A percentile compares a stretch with the other conserved stretches of the same genome.
Evolutionary conservation across 371 early-diverging fungal genomes (phyloP).

Genomic region (Mortierella sp.): DNA sequence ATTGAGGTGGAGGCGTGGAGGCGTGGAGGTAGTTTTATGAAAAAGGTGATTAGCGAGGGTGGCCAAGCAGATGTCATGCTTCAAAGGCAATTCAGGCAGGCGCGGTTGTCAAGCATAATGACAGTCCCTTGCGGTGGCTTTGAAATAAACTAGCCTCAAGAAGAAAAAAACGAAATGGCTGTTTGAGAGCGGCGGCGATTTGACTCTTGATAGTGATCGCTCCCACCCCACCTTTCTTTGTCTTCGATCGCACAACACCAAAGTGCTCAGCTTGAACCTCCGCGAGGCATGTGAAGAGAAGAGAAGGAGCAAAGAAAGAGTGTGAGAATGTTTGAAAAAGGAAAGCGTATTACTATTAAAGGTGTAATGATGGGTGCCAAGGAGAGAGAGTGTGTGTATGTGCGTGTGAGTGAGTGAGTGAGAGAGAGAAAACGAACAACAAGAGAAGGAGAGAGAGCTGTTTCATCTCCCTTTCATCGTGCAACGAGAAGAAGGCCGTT

Average conservation of each 20-base stretch:
- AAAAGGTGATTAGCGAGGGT: background rate
- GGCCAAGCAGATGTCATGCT: background rate
- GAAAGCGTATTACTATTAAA: background rate
- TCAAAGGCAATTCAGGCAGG: background rate
- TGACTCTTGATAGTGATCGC: background rate
- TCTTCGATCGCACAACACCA: background rate
- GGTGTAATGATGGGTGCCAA: background rate
- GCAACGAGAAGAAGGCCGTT: background rate
- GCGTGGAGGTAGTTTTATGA: background rate
- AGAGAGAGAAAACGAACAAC: background rate
- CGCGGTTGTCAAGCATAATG: background rate
- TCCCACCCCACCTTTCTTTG: background rate
- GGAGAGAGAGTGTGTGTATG: background rate
- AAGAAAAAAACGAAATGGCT: background rate
- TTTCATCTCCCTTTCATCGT: background rate
- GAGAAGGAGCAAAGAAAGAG: background rate
- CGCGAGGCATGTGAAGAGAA: conserved; percentile 4
- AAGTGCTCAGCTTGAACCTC: background rate
- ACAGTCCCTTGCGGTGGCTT: conserved; percentile 10
- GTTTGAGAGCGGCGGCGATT: background rate
- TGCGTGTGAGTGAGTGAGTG: background rate
- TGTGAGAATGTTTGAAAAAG: conserved; percentile 2
- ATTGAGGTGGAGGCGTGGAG: background rate
- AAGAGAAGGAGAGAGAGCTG: background rate
- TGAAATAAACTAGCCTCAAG: background rate